Percentiles rank a stretch among this genome's conserved stretches.
phyloP scores from a whole-genome alignment of 805 yeast species.

The Candida oleophila region DNA sequence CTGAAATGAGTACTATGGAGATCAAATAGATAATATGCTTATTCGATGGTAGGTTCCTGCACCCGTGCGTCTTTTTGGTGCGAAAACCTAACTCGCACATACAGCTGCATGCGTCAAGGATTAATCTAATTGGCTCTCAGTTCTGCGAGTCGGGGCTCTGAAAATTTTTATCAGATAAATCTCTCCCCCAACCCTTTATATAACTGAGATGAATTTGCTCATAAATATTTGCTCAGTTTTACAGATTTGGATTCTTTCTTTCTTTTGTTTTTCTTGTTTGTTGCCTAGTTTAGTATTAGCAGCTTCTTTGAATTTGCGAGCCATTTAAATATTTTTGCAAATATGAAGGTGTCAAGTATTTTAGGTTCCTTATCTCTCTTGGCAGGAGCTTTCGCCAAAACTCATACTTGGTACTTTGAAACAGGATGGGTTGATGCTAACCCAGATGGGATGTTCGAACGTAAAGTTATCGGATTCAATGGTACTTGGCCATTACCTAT shows the following conservation, averaged over 20 bases:
- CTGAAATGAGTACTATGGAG: no score
- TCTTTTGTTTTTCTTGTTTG: not conserved
- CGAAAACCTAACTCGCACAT: not conserved
- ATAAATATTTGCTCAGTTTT: not conserved
- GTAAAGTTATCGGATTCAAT: constrained; percentile 65
- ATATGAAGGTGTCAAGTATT: constrained; percentile 12
- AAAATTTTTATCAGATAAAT: constrained; percentile 6
- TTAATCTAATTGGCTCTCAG: constrained; percentile 2
- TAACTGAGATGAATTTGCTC: constrained; percentile 6
- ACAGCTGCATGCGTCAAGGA: not conserved
- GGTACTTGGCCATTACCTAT: constrained; percentile 87
- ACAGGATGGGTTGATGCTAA: constrained; percentile 66
- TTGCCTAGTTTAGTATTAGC: not conserved
- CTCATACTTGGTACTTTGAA: constrained; percentile 65
- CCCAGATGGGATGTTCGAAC: constrained; percentile 61
- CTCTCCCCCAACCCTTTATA: not conserved
- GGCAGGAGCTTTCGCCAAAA: constrained; percentile 33
- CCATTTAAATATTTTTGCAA: not conserved
- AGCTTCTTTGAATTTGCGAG: not conserved
- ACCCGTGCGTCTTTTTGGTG: not conserved
- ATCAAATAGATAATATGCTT: not conserved
- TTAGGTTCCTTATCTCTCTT: constrained; percentile 11
- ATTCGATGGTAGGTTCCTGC: not conserved
- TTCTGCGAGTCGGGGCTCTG: constrained; percentile 5
- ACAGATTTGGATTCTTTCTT: not conserved